A percentile compares a stretch with the other conserved stretches of the same genome.
Evolutionary conservation across 345 rosid genomes (phyloP).

Genomic region (Acer saccharum): DNA sequence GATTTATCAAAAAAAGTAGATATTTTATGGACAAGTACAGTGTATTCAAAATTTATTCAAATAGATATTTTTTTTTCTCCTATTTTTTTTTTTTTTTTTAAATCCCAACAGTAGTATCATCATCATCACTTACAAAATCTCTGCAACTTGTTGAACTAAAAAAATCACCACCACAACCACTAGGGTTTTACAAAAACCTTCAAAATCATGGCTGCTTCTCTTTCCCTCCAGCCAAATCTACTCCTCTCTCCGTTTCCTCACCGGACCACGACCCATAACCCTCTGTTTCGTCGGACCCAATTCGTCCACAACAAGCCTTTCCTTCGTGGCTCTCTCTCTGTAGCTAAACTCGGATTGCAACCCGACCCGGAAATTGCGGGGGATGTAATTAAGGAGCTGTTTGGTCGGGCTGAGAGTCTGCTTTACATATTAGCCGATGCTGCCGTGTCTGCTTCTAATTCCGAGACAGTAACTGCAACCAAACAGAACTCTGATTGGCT

Average conservation of each 20-base stretch:
- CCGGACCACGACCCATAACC: conserved; percentile 26
- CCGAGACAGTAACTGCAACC: conserved; percentile 44
- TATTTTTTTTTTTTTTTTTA: too few relatives aligned
- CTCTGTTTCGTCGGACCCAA: conserved; percentile 38
- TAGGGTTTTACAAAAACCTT: conserved; percentile 3
- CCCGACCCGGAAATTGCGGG: conserved; percentile 52
- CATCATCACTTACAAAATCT: background rate
- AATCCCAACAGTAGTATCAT: background rate
- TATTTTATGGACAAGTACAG: too few relatives aligned
- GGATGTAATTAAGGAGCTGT: conserved; percentile 43
- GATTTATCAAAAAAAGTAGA: too few relatives aligned
- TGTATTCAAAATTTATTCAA: too few relatives aligned
- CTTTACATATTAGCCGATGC: conserved; percentile 85
- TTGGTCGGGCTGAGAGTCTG: conserved; percentile 50
- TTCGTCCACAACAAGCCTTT: conserved; percentile 31
- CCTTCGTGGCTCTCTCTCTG: conserved; percentile 50
- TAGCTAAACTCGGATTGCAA: conserved; percentile 62
- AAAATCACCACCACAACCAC: background rate
- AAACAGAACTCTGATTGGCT: conserved; percentile 83
- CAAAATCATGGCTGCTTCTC: conserved; percentile 33
- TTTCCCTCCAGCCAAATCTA: conserved; percentile 38
- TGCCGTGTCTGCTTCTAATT: conserved; percentile 63
- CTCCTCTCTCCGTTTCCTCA: conserved; percentile 34
- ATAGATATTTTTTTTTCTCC: too few relatives aligned
- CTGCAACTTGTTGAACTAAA: background rate